These are phyloP conservation scores for Wickerhamomyces sp. DNA, from an alignment of 1,139 yeast species.

Conservation along the genomic window DNA sequence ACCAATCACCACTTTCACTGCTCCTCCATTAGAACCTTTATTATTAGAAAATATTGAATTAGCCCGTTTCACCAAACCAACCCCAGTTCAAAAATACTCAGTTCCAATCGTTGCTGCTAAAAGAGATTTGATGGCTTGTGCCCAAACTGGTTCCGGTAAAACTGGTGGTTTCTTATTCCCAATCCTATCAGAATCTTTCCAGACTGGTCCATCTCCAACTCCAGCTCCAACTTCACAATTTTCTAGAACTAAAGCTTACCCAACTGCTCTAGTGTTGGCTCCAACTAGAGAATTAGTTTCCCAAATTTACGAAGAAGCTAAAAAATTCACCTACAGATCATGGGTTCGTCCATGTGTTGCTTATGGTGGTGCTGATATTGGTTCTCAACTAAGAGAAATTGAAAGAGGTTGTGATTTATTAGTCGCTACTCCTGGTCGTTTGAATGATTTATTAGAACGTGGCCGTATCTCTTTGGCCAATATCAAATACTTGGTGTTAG, in stretches of 20 bases:
- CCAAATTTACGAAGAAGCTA: conserved; percentile 93
- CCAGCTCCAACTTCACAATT: conserved; percentile 55
- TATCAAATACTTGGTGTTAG: conserved; percentile 90
- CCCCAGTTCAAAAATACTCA: conserved; percentile 98
- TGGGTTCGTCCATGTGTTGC: conserved; percentile 98
- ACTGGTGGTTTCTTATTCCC: conserved; percentile 99
- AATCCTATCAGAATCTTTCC: conserved; percentile 85
- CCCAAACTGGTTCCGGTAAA: conserved; percentile 98
- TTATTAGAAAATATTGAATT: conserved; percentile 81
- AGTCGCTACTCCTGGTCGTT: conserved; percentile 99
- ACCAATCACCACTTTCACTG: conserved; percentile 78
- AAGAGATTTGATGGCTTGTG: conserved; percentile 99
- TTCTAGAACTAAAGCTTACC: conserved; percentile 74
- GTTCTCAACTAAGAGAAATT: conserved; percentile 80
- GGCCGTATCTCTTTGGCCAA: conserved; percentile 86
- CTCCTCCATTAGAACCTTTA: conserved; percentile 88
- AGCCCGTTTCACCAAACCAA: conserved; percentile 92
- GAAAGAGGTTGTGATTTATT: conserved; percentile 92
- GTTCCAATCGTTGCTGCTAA: conserved; percentile 94
- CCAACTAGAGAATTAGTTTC: conserved; percentile 99
- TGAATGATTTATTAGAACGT: conserved; percentile 91
- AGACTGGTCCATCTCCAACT: conserved; percentile 75
- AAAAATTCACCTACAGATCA: conserved; percentile 94
- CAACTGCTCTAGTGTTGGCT: conserved; percentile 92
- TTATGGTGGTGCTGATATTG: conserved; percentile 97